Conservation (phyloP, 805 yeast species). For the Scheffersomyces lignosus region DNA sequence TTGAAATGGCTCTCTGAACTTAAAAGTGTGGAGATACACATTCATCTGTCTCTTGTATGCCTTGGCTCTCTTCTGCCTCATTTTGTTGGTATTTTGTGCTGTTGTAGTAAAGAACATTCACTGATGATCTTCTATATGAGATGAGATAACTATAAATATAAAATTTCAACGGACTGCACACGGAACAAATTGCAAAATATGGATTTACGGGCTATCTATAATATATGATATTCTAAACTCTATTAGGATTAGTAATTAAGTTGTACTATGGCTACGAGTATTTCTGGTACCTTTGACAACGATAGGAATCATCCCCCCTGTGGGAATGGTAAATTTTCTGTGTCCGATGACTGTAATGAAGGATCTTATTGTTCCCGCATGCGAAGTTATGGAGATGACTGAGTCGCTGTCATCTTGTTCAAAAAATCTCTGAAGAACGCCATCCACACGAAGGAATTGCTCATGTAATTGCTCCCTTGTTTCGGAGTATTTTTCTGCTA, state of each 20-base stretch:
- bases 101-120: neutral
- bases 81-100: slow-evolving; percentile 21
- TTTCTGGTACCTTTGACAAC: slow-evolving; percentile 23
- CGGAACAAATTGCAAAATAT: no score
- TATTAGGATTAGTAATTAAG: no score
- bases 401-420: slow-evolving; percentile 12
- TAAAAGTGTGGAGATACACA: slow-evolving; percentile 80
- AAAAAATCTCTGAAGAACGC: slow-evolving; percentile 21
- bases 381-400: slow-evolving; percentile 23
- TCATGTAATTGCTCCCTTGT: slow-evolving; percentile 17
- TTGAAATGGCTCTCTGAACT: slow-evolving; percentile 93
- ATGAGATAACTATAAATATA: no score
- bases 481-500: slow-evolving; percentile 7
- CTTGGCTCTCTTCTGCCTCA: slow-evolving; percentile 97
- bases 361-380: slow-evolving; percentile 28
- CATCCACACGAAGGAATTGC: slow-evolving; percentile 20
- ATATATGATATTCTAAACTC: no score
- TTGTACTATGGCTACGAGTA: no score
- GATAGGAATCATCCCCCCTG: slow-evolving; percentile 30
- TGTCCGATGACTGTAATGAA: slow-evolving; percentile 28
- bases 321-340: slow-evolving; percentile 26
- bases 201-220: no score
- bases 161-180: no score
- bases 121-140: no score
- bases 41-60: slow-evolving; percentile 91